Base-by-base conservation (phyloP, 345 rosid species). In the Lepidium didymum region DNA sequence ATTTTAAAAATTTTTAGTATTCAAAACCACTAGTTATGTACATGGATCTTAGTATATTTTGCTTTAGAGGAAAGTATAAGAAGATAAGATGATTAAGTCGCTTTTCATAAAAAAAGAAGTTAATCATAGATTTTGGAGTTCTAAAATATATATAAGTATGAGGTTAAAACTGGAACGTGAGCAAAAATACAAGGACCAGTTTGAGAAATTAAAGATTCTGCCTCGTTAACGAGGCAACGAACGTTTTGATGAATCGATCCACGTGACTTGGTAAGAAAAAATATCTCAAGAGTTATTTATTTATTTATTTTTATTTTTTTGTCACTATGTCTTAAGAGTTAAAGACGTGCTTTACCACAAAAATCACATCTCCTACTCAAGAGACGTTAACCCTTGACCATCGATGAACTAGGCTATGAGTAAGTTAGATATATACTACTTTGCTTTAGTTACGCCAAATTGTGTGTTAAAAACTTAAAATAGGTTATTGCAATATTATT, bases 281-380 rank as follows among this genome's bases (percentile, higher is more conserved):
- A 27, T 0, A 38, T 59, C 13, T 40, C 21, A 14, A 12, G 4
- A 2, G n/a, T n/a, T n/a, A n/a, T n/a, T n/a, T n/a, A n/a, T n/a
- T n/a, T n/a, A n/a, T n/a, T n/a, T n/a, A n/a, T n/a, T n/a, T n/a
- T n/a, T n/a, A n/a, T n/a, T n/a, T n/a, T n/a, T n/a, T n/a, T n/a
- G n/a, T n/a, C n/a, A n/a, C n/a, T n/a, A n/a, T n/a, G n/a, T n/a
- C n/a, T n/a, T n/a, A n/a, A n/a, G n/a, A n/a, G n/a, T n/a, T n/a
- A n/a, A n/a, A n/a, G n/a, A n/a, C n/a, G 76, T 72, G 70, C 44
- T 47, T 72, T 45, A 55, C 75, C 69, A 62, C 69, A 70, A 15
- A 70, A 53, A n/a, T 52, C 56, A 62, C 69, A 43, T 70, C 62
- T 70, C 67, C 37, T 60, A 60, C 75, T 19, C 61, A n/a, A 10